A percentile compares a stretch with the other conserved stretches of the same genome.
Evolutionary conservation across 495 filamentous ascomycete species (phyloP).

Genomic region (Penicillium canariense): DNA sequence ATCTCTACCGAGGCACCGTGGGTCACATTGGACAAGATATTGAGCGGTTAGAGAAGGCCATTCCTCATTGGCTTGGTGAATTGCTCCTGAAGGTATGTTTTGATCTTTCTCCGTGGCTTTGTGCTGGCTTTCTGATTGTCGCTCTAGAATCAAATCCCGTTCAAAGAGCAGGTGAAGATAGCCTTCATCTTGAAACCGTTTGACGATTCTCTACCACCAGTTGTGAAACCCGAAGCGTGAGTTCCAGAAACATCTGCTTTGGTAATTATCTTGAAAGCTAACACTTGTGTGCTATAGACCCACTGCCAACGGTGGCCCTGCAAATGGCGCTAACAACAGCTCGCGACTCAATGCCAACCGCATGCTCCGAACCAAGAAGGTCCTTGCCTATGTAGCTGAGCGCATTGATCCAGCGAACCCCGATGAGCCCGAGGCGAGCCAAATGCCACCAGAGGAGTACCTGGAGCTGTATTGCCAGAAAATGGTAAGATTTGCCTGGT

Average conservation of each 20-base stretch:
- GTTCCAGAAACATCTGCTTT: neutral
- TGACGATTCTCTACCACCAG: slow-evolving; percentile 69
- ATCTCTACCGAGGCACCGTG: slow-evolving; percentile 87
- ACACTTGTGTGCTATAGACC: slow-evolving; percentile 12
- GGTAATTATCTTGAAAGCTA: neutral
- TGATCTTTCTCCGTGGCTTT: neutral
- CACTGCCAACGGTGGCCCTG: slow-evolving; percentile 20
- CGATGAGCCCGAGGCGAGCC: slow-evolving; percentile 53
- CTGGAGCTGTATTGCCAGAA: slow-evolving; percentile 92
- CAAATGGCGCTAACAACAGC: slow-evolving; percentile 50
- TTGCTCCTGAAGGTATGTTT: slow-evolving; percentile 68
- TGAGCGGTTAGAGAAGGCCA: slow-evolving; percentile 77
- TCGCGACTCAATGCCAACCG: slow-evolving; percentile 92
- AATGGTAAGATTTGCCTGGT: slow-evolving; percentile 57
- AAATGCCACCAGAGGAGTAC: slow-evolving; percentile 83
- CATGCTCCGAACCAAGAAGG: slow-evolving; percentile 94
- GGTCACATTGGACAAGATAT: slow-evolving; percentile 72
- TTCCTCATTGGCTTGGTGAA: slow-evolving; percentile 89
- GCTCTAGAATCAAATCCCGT: slow-evolving; percentile 68
- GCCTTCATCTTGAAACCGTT: slow-evolving; percentile 87
- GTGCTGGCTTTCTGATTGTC: slow-evolving; percentile 1
- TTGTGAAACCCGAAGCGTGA: slow-evolving; percentile 60
- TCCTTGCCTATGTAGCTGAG: slow-evolving; percentile 89
- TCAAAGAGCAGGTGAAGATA: slow-evolving; percentile 91
- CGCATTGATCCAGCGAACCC: slow-evolving; percentile 68